Percentiles rank a stretch among this genome's conserved stretches.
Conservation (phyloP, 2,329 filamentous ascomycete species). For the Gremmenia infestans region DNA sequence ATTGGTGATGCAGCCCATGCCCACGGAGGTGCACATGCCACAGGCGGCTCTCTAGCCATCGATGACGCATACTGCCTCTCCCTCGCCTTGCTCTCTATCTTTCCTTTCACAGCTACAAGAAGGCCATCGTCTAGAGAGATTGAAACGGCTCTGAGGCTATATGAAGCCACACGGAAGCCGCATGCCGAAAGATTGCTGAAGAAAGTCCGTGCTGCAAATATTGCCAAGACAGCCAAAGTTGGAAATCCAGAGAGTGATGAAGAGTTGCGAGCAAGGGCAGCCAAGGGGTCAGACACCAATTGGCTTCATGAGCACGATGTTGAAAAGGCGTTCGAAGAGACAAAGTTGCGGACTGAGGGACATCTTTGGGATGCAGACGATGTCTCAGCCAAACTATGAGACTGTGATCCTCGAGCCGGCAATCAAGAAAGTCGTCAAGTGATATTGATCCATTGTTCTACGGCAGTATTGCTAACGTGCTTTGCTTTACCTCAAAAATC, state of each 20-base stretch:
- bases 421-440: too few species aligned
- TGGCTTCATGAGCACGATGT: conserved; percentile 31
- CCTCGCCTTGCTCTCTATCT: conserved; percentile 15
- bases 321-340: conserved; percentile 20
- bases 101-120: conserved; percentile 7
- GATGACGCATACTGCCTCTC: conserved; percentile 36
- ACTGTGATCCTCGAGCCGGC: neutral
- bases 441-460: too few species aligned
- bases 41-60: conserved; percentile 36
- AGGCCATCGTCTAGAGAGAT: conserved; percentile 15
- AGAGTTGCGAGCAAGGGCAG: conserved; percentile 38
- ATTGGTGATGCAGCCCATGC: conserved; percentile 37
- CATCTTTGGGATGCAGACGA: neutral
- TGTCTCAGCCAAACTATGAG: neutral
- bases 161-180: conserved; percentile 32
- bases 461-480: too few species aligned
- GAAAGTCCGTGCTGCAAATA: conserved; percentile 10
- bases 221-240: conserved; percentile 3
- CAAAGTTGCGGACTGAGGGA: neutral
- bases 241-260: conserved; percentile 22
- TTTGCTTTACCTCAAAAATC: too few species aligned
- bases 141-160: conserved; percentile 28
- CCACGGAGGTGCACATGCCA: conserved; percentile 35
- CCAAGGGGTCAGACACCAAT: conserved; percentile 45
- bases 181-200: conserved; percentile 31